phyloP scores from a whole-genome alignment of 305 asterid genomes.

The Fraxinus angustifolia region DNA sequence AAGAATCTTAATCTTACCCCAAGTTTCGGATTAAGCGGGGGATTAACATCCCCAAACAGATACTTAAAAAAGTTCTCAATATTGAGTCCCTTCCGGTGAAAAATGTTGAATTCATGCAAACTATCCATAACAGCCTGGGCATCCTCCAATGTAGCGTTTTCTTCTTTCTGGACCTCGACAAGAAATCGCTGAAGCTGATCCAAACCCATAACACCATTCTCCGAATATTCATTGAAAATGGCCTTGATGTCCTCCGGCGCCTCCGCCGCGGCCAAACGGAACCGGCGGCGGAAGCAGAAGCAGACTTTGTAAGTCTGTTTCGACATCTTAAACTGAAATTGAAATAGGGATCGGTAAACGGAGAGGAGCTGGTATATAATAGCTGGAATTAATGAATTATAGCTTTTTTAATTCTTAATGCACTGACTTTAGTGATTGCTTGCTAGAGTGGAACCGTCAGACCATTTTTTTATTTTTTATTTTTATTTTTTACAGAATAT shows the following conservation, averaged over 20 bases:
- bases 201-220: conserved; percentile 51
- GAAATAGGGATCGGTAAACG: neutral
- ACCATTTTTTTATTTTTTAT: neutral
- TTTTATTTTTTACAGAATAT: neutral
- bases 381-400: neutral
- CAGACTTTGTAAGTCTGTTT: conserved; percentile 81
- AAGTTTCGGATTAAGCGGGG: conserved; percentile 54
- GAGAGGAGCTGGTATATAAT: neutral
- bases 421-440: neutral
- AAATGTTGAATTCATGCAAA: conserved; percentile 38
- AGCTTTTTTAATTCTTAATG: neutral
- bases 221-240: conserved; percentile 54
- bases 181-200: conserved; percentile 58
- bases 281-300: conserved; percentile 87
- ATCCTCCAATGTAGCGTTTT: conserved; percentile 57
- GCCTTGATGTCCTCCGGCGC: conserved; percentile 65
- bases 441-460: neutral
- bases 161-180: conserved; percentile 68
- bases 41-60: conserved; percentile 64
- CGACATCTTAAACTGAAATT: conserved; percentile 36
- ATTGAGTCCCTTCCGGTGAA: conserved; percentile 59
- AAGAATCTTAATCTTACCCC: conserved; percentile 46
- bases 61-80: conserved; percentile 64
- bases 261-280: conserved; percentile 59
- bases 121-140: conserved; percentile 62